phyloP scores from a whole-genome alignment of 306 rosid species.

The Arachis stenosperma region DNA sequence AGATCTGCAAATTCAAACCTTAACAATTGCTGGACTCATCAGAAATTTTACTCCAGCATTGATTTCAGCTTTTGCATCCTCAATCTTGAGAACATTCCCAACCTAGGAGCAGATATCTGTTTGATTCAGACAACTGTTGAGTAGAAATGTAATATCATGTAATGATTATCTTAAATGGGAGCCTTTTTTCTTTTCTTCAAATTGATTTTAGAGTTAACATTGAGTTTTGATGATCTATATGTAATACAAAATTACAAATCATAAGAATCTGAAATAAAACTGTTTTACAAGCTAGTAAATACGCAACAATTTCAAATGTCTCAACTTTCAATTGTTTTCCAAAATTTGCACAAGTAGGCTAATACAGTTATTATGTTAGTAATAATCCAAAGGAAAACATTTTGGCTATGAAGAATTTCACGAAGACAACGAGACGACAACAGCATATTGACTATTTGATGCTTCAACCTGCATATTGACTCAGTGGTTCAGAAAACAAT shows the following conservation, averaged over 20 bases:
- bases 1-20: slow-evolving; percentile 50
- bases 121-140: slow-evolving; percentile 36
- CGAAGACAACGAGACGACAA: not conserved
- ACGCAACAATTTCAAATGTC: slow-evolving; percentile 26
- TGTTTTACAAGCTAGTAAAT: slow-evolving; percentile 12
- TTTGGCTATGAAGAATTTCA: not conserved
- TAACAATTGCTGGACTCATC: slow-evolving; percentile 87
- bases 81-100: slow-evolving; percentile 79
- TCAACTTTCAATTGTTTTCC: not conserved
- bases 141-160: slow-evolving; percentile 27
- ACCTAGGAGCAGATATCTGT: slow-evolving; percentile 56
- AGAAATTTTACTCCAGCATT: slow-evolving; percentile 84
- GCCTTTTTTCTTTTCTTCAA: too few relatives aligned
- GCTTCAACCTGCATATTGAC: slow-evolving; percentile 8
- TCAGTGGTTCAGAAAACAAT: not conserved
- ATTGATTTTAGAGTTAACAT: too few relatives aligned
- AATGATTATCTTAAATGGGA: slow-evolving; percentile 6
- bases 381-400: slow-evolving; percentile 3
- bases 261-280: slow-evolving; percentile 19
- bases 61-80: slow-evolving; percentile 77
- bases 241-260: not conserved
- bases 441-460: not conserved
- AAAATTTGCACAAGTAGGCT: slow-evolving; percentile 5
- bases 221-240: slow-evolving; percentile 18
- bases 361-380: not conserved